Base-by-base conservation (phyloP, 257 asterid genomes). In the Solanum pinnatisectum region DNA sequence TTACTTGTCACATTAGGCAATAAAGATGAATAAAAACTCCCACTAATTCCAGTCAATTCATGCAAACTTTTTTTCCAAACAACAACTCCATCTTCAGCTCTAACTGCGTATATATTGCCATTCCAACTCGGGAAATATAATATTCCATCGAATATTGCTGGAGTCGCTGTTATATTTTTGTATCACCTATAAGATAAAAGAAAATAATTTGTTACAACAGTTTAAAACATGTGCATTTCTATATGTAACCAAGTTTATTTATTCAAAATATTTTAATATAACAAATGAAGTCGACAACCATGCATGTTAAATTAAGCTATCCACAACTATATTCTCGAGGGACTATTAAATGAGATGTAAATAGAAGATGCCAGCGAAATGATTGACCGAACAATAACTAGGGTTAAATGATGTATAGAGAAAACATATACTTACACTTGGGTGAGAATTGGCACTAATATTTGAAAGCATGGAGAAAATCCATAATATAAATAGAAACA, bases 101-200 rank as follows among this genome's bases (percentile, higher is more conserved):
- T 90, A 11, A 93, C 94, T 1, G 95, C 96, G 20, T 92, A 93
- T 1, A 90, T 81, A 85, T 89, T 78, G 0, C 95, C 95, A 35
- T 93, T 89, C 94, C 95, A 94, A 87, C 93, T 89, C 0, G 96
- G 94, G 36, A 94, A 94, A 56, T 93, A 94, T 1, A 94, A 74
- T 0, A 42, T 40, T 13, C 94, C 94, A 0, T 60, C 33, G 22
- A 42, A 90, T 60, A 92, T 72, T 0, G 96, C 95, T 0, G 96
- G 93, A 5, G 94, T 93, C 1, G 94, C 94, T 0, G 88, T 82
- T 71, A 91, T 87, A 78, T 90, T n/a, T n/a, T n/a, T n/a, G n/a
- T n/a, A n/a, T n/a, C n/a, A n/a, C n/a, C n/a, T n/a, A n/a, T n/a
- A n/a, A n/a, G n/a, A n/a, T n/a, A n/a, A n/a, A n/a, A n/a, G n/a